A percentile compares a stretch with the other conserved stretches of the same genome.
These are phyloP conservation scores for Aspergillus mulundensis DNA, from an alignment of 495 filamentous ascomycete genomes.

Conservation along the genomic window DNA sequence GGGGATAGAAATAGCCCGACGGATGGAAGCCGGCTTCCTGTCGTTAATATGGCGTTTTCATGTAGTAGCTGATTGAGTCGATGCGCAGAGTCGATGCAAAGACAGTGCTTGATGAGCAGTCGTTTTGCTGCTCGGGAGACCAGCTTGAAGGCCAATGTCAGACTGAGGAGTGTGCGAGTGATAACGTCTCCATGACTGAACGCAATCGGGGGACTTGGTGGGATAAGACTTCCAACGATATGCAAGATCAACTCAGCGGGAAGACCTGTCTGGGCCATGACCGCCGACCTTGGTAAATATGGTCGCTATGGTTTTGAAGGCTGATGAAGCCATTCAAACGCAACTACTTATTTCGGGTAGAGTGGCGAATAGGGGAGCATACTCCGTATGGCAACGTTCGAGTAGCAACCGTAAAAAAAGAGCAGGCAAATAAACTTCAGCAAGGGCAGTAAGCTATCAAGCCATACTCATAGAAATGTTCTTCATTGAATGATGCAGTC, in stretches of 20 bases:
- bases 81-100: slow-evolving; percentile 18
- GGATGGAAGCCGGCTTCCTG: not conserved
- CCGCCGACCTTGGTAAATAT: not conserved
- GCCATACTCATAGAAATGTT: no score
- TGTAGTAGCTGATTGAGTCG: slow-evolving; percentile 8
- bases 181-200: slow-evolving; percentile 14
- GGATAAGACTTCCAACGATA: slow-evolving; percentile 21
- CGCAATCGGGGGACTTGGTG: slow-evolving; percentile 3
- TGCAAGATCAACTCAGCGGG: slow-evolving; percentile 22
- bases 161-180: slow-evolving; percentile 22
- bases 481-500: no score
- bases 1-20: slow-evolving; percentile 17
- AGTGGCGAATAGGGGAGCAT: no score
- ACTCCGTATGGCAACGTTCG: no score
- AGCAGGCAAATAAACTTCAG: no score
- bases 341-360: no score
- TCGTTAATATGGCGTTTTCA: not conserved
- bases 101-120: slow-evolving; percentile 24
- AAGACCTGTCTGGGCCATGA: slow-evolving; percentile 4
- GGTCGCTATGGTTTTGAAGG: not conserved
- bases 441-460: no score
- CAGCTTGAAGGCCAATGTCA: slow-evolving; percentile 19
- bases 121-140: slow-evolving; percentile 18
- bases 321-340: no score
- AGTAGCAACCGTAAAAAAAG: no score